A percentile compares a stretch with the other conserved stretches of the same genome.
Evolutionary conservation across 108 stramenopile genomes (phyloP).

Genomic region (Fistulifera solaris): DNA sequence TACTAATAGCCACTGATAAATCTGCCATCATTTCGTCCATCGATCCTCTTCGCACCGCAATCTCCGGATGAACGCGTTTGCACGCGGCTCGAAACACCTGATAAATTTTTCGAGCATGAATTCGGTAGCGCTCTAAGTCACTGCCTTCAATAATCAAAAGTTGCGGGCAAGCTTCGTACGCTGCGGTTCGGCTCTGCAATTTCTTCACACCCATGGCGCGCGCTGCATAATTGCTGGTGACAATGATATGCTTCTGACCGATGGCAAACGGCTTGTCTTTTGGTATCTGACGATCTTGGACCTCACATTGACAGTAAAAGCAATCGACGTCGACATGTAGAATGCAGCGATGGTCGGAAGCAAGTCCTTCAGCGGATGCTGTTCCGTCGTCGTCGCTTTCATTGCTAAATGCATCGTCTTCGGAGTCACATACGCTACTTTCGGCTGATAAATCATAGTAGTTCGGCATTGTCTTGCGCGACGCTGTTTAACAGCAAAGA

Average conservation of each 20-base stretch:
- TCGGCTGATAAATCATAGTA: constrained; percentile 1
- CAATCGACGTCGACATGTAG: constrained; percentile 57
- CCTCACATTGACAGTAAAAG: constrained; percentile 59
- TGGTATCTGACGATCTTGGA: constrained; percentile 28
- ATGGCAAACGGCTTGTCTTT: constrained; percentile 34
- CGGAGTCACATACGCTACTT: not conserved
- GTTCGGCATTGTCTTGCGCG: not conserved
- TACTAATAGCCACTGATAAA: constrained; percentile 22
- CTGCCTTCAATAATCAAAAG: constrained; percentile 49
- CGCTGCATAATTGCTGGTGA: constrained; percentile 54
- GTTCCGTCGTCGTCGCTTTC: not conserved
- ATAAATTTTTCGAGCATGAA: constrained; percentile 31
- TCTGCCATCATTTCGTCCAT: constrained; percentile 65
- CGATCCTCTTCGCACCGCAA: constrained; percentile 10
- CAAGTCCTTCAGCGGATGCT: not conserved
- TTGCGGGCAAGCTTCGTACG: constrained; percentile 30
- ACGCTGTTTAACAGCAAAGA: too few species aligned
- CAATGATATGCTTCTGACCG: constrained; percentile 60
- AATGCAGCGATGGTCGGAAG: constrained; percentile 7
- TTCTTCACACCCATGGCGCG: constrained; percentile 39
- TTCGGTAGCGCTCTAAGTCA: constrained; percentile 36
- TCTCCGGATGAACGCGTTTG: not conserved
- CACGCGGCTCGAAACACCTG: constrained; percentile 33
- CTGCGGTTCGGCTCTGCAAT: constrained; percentile 23
- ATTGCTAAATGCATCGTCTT: not conserved